Conservation (phyloP, 495 filamentous ascomycete genomes). For the Neurospora sp. region DNA sequence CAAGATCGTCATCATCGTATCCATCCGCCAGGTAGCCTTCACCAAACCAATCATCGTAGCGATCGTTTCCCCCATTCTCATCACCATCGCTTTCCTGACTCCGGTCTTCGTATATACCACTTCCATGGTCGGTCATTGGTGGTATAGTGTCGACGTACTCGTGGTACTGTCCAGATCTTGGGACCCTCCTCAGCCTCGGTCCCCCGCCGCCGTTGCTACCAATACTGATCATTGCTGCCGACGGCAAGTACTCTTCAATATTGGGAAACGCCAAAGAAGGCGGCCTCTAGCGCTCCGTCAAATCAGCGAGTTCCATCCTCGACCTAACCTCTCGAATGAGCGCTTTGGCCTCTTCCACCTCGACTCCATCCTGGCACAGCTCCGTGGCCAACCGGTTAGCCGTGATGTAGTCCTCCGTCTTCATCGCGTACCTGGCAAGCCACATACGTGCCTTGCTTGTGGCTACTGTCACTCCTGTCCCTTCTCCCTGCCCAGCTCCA, state of each 20-base stretch:
- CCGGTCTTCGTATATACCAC: not conserved
- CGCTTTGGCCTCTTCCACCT: conserved; percentile 97
- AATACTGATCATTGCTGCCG: not conserved
- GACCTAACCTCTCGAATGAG: conserved; percentile 82
- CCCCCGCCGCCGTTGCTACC: not conserved
- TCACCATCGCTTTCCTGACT: not conserved
- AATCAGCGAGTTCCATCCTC: conserved; percentile 51
- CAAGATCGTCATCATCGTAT: not conserved
- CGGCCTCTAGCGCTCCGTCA: conserved; percentile 20
- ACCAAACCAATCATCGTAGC: not conserved
- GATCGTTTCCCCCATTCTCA: not conserved
- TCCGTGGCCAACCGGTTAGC: conserved; percentile 79
- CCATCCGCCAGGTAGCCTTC: not conserved
- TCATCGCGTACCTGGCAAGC: conserved; percentile 77
- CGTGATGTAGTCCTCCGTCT: conserved; percentile 57
- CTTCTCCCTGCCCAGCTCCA: conserved; percentile 12
- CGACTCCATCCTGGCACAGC: conserved; percentile 89
- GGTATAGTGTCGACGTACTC: not conserved
- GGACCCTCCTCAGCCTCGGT: not conserved
- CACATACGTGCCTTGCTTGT: conserved; percentile 91
- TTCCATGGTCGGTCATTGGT: not conserved
- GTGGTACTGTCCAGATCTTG: not conserved
- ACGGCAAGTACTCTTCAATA: not conserved
- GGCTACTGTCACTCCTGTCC: conserved; percentile 71
- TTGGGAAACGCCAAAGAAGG: conserved; percentile 4